Evolutionary conservation across 2,329 filamentous ascomycete species (phyloP), one percentile per base, ranked within the genome.

Genomic region (Fusarium nisikadoi): DNA sequence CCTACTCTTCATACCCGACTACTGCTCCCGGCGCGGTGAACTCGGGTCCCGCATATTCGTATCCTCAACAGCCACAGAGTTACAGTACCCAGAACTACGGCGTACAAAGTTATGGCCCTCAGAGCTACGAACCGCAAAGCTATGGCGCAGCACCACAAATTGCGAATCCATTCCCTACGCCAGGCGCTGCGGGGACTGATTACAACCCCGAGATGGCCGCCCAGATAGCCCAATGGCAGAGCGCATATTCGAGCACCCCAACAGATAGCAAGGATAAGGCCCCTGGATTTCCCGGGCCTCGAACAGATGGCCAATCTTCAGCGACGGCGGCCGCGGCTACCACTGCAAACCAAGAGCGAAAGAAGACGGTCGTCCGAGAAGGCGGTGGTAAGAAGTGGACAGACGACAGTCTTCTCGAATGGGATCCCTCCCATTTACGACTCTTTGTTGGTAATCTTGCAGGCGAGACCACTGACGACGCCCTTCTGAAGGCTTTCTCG

Each of bases 371-470:
- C 2, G 86, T 94, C 53, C 92, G 96, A 42, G 89, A 93, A 68
- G 96, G 95, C 55, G 96, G 96, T 69, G 96, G 96, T 61, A 94
- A 97, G 84, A 93, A 90, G 65, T 99, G 96, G 96, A 92, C 93
- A 29, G 96, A 99, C 80, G 88, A 93, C 62, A 89, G 92, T 1
- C 89, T 99, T 7, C 88, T 98, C 5, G 96, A 98, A 80, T 99
- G 96, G 96, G 95, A 98, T 79, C 95, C 95, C 3, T 89, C 93
- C 33, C 96, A 99, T 80, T 93, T 97, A 78, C 94, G 96, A 39
- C 90, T 99, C 46, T 98, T 98, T 81, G 94, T 98, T 20, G 96
- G 96, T 72, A 99, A 99, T 81, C 88, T 99, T 56, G 96, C 96
- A 43, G 96, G 96, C 75, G 96, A 99, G 85, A 96, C 97, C 35